Evolutionary conservation across 768 basidiomycete genomes (phyloP).

Genomic region (Ramaria sp.): DNA sequence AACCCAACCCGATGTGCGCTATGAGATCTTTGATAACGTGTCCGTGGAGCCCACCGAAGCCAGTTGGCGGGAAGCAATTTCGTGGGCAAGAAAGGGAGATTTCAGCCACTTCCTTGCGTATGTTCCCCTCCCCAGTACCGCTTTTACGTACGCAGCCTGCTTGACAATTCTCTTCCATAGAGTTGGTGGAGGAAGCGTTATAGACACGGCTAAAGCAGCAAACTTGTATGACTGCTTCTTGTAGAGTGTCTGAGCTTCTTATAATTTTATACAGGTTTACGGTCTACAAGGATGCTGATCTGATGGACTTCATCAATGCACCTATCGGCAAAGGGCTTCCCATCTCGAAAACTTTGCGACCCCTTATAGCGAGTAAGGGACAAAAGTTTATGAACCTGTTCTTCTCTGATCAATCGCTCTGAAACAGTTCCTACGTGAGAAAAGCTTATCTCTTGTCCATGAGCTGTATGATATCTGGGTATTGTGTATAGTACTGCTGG

Average conservation of each 20-base stretch:
- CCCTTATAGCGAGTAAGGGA: slow-evolving; percentile 66
- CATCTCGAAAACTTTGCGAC: slow-evolving; percentile 59
- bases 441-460: neutral
- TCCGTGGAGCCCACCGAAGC: slow-evolving; percentile 88
- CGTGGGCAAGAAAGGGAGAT: slow-evolving; percentile 76
- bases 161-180: slow-evolving; percentile 24
- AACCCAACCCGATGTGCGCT: slow-evolving; percentile 61
- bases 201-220: slow-evolving; percentile 92
- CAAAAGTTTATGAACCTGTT: neutral
- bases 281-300: slow-evolving; percentile 83
- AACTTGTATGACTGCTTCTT: no score
- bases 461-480: slow-evolving; percentile 39
- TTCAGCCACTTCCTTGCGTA: slow-evolving; percentile 92
- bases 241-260: no score
- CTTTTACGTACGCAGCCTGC: neutral
- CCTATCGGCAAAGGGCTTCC: slow-evolving; percentile 89
- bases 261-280: no score
- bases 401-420: neutral
- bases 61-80: slow-evolving; percentile 80
- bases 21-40: slow-evolving; percentile 72
- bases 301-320: slow-evolving; percentile 96
- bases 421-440: slow-evolving; percentile 3
- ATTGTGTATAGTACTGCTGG: slow-evolving; percentile 40
- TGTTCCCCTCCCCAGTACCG: slow-evolving; percentile 21
- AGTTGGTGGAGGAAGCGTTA: slow-evolving; percentile 88